Evolutionary conservation across 2,329 filamentous ascomycete species (phyloP), one percentile per base, ranked within the genome.

Genomic region (Clonostachys chloroleuca): DNA sequence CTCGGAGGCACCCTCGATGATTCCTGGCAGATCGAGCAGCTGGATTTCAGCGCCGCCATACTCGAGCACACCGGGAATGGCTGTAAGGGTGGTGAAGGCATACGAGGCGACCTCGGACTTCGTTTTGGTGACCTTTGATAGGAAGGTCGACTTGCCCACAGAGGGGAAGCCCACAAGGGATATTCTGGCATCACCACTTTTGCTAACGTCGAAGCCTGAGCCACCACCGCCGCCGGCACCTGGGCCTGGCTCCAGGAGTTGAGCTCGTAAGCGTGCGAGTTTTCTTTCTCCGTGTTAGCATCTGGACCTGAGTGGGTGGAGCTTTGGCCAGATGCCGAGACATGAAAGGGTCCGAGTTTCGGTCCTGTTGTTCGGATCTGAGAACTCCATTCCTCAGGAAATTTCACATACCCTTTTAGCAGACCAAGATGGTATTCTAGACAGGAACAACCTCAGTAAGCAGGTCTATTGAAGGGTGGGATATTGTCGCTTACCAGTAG

Each of bases 101-200:
- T 99, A 99, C 1, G 94, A 89, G 1, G 94, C 94, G 30, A 96
- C 91, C 66, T 96, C 92, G 44, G 91, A 96, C 62, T 90, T 91
- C 37, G 95, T 99, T 72, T 96, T 97, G 44, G 94, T 99, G 65
- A 99, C 95, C 63, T 97, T 96, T 43, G 92, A 96, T n/a, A 99
- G 68, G 63, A 99, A 97, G 0, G 94, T 99, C 3, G 94, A 99
- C 74, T 99, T 99, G 65, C 94, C 94, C 45, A 99, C 94, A 0
- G 95, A 99, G 0, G 95, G 94, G 59, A 99, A 99, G n/a, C 94
- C 94, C 46, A 99, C 95, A 3, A 99, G 82, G 2, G 95, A 91
- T 70, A 99, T 97, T 60, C 94, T 84, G 13, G 94, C 94, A 74
- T 99, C 94, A 53, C 94, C 94, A 55, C 87, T 92, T 71, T 99